phyloP scores from a whole-genome alignment of 345 rosid genomes.

The Alliaria petiolata region DNA sequence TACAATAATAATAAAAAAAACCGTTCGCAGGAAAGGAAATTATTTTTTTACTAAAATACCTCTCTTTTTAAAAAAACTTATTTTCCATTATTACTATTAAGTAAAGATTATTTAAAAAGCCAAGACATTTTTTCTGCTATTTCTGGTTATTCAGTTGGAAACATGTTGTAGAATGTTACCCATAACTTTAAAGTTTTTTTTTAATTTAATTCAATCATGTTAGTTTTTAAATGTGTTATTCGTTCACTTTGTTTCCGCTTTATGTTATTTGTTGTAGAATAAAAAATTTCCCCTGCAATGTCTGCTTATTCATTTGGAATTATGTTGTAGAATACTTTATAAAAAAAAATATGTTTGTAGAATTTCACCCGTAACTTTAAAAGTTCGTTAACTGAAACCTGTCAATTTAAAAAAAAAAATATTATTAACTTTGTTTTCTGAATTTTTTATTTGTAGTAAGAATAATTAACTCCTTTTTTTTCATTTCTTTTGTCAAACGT shows the following conservation, averaged over 20 bases:
- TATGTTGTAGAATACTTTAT: neutral
- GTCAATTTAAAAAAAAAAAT: neutral
- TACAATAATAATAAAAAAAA: neutral
- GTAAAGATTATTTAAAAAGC: neutral
- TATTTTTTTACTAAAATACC: no score
- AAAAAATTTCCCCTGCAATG: neutral
- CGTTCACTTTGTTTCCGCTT: neutral
- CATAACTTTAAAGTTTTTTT: neutral
- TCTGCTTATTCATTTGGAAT: neutral
- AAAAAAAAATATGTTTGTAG: neutral
- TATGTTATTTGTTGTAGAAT: neutral
- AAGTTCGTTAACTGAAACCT: neutral
- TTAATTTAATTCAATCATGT: no score
- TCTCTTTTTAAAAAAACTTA: no score
- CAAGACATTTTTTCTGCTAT: neutral
- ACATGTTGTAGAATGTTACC: neutral
- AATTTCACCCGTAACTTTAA: neutral
- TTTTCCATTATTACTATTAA: neutral
- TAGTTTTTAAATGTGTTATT: no score
- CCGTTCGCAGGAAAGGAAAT: neutral
- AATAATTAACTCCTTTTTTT: neutral
- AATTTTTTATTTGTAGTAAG: neutral
- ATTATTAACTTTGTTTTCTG: neutral
- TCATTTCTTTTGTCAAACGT: neutral
- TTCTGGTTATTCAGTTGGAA: neutral